A percentile compares a stretch with the other conserved stretches of the same genome.
Conservation (phyloP, 805 yeast species). For the Metschnikowia reukaufii region DNA sequence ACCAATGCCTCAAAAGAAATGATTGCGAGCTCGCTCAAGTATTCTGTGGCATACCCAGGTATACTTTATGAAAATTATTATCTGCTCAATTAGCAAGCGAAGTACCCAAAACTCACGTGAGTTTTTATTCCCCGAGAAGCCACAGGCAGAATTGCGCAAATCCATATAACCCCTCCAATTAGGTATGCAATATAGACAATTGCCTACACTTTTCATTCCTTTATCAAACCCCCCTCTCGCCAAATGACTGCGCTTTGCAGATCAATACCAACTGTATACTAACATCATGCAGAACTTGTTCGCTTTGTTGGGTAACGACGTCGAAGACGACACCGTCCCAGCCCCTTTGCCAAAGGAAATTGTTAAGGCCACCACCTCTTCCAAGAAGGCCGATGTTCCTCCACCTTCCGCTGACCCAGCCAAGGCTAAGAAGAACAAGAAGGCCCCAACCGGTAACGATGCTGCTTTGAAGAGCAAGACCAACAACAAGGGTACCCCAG, state of each 20-base stretch:
- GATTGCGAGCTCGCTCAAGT: too few relatives aligned
- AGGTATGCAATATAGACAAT: too few relatives aligned
- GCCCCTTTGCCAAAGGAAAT: constrained; percentile 65
- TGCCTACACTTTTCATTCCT: too few relatives aligned
- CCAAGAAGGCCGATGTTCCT: constrained; percentile 82
- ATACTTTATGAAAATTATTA: too few relatives aligned
- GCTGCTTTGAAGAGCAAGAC: constrained; percentile 66
- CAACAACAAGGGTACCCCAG: constrained; percentile 70
- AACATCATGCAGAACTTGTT: constrained; percentile 60
- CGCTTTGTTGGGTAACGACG: constrained; percentile 85
- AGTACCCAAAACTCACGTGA: too few relatives aligned
- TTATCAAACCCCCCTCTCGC: too few relatives aligned
- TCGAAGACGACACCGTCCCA: constrained; percentile 67
- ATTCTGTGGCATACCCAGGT: too few relatives aligned
- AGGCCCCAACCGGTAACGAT: constrained; percentile 80
- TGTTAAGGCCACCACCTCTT: constrained; percentile 78
- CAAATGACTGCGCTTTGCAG: background rate
- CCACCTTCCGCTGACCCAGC: constrained; percentile 81
- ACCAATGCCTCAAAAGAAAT: too few relatives aligned
- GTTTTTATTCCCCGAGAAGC: too few relatives aligned
- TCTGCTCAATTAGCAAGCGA: too few relatives aligned
- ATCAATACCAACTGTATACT: constrained; percentile 1
- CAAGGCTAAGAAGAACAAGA: constrained; percentile 70
- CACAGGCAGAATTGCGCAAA: too few relatives aligned
- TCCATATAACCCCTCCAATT: too few relatives aligned